Evolutionary conservation across 352 stramenopile species (phyloP).

Genomic region (Phytophthora idaei): DNA sequence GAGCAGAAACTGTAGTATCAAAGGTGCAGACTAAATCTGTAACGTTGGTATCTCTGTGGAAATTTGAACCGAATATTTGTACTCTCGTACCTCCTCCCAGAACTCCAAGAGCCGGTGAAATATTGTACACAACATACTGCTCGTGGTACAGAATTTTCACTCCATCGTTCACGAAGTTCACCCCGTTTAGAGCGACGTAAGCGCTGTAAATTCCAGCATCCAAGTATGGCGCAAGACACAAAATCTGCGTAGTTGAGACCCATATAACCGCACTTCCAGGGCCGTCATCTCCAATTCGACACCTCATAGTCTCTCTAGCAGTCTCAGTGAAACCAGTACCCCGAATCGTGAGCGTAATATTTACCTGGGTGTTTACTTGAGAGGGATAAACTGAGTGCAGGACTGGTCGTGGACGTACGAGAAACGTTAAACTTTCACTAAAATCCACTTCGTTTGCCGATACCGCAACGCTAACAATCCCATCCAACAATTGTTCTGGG

Average conservation of each 20-base stretch:
- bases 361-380: conserved; percentile 8
- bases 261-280: conserved; percentile 15
- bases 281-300: conserved; percentile 35
- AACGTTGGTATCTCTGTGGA: conserved; percentile 14
- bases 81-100: conserved; percentile 51
- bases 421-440: conserved; percentile 43
- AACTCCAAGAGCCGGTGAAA: conserved; percentile 49
- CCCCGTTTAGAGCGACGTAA: conserved; percentile 52
- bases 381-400: conserved; percentile 39
- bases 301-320: conserved; percentile 30
- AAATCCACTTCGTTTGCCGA: conserved; percentile 41
- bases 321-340: conserved; percentile 38
- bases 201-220: conserved; percentile 46
- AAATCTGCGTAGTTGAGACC: conserved; percentile 41
- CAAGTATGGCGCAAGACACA: conserved; percentile 38
- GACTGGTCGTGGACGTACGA: conserved; percentile 20
- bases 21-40: conserved; percentile 46
- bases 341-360: conserved; percentile 25
- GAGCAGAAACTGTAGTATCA: conserved; percentile 16
- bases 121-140: conserved; percentile 32
- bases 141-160: conserved; percentile 54
- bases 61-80: conserved; percentile 35
- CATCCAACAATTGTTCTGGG: conserved; percentile 21
- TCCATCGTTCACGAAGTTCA: conserved; percentile 48
- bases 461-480: conserved; percentile 33